These are phyloP conservation scores for Nemania sp. DNA, from an alignment of 2,329 filamentous ascomycete species.

Conservation along the genomic window DNA sequence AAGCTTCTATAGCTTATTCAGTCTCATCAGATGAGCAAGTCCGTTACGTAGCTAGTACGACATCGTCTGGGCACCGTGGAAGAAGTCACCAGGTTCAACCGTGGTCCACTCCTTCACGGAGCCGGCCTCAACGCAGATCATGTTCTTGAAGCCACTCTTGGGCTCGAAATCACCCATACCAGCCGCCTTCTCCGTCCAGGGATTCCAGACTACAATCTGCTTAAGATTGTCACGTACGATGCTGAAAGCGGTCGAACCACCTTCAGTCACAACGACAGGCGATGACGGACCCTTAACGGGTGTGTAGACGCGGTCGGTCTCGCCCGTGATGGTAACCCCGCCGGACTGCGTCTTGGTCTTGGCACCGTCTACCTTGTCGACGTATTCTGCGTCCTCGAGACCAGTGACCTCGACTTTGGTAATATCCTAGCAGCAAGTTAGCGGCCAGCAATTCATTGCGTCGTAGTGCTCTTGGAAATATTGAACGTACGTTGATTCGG, in stretches of 20 bases:
- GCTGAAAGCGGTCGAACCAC: constrained; percentile 66
- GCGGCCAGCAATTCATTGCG: background rate
- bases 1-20: constrained; percentile 13
- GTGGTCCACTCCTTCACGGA: constrained; percentile 80
- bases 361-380: constrained; percentile 77
- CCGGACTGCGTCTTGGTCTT: constrained; percentile 67
- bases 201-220: constrained; percentile 96
- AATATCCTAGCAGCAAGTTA: constrained; percentile 81
- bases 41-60: constrained; percentile 29
- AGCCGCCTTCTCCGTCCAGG: constrained; percentile 83
- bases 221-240: constrained; percentile 82
- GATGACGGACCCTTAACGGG: constrained; percentile 63
- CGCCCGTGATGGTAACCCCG: constrained; percentile 69
- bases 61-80: constrained; percentile 65
- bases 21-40: background rate
- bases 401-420: constrained; percentile 71
- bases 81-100: constrained; percentile 75
- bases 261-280: constrained; percentile 63
- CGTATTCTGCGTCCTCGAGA: constrained; percentile 74
- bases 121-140: constrained; percentile 94
- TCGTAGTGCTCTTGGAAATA: background rate
- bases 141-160: constrained; percentile 86
- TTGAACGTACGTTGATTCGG: constrained; percentile 67
- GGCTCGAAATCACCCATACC: constrained; percentile 86
- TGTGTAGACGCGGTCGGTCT: constrained; percentile 88